Percentiles rank a stretch among this genome's conserved stretches.
These are phyloP conservation scores for sorghum (Sorghum bicolor) DNA, from an alignment of 176 grass and related monocot genomes.

Conservation along the genomic window Sorghum_bicolor_NCBIv3 NC_012879.2:15580001-15580500, in stretches of 20 bases:
- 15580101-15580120: constrained; percentile 66
- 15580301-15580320: not conserved
- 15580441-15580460: constrained; percentile 5
- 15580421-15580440: not conserved
- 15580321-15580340: not conserved
- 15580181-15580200: not conserved
- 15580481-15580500: not conserved
- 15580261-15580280: not conserved
- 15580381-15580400: not conserved
- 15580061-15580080: constrained; percentile 88
- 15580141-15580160: constrained; percentile 86
- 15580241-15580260: not conserved
- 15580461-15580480: not conserved
- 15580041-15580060: constrained; percentile 96
- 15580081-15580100: constrained; percentile 65
- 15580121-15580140: constrained; percentile 77
- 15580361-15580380: not conserved
- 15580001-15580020: constrained; percentile 52
- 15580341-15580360: not conserved
- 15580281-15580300: not conserved
- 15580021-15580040: constrained; percentile 71
- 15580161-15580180: constrained; percentile 75
- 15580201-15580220: not conserved
- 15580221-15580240: not conserved
- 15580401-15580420: not conserved